Conservation (phyloP, 2,329 filamentous ascomycete genomes). For the Curvularia lunata region DNA sequence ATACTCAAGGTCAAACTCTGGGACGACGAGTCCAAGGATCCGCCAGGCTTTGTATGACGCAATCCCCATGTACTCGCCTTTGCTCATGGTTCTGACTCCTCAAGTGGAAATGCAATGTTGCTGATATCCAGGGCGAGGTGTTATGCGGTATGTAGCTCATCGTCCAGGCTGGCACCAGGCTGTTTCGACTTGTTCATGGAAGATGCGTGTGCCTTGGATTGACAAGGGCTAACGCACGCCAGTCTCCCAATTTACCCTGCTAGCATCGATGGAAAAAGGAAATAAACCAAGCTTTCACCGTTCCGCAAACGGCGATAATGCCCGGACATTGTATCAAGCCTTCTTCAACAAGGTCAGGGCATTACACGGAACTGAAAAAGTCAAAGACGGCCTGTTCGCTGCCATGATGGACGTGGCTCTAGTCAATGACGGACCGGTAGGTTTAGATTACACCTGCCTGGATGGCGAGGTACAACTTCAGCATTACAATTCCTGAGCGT, state of each 20-base stretch:
- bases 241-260: conserved; percentile 97
- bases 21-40: conserved; percentile 76
- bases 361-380: conserved; percentile 73
- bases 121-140: conserved; percentile 87
- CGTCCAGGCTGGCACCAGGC: neutral
- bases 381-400: conserved; percentile 96
- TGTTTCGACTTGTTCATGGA: neutral
- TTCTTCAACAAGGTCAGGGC: conserved; percentile 80
- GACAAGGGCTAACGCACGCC: conserved; percentile 21
- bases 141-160: conserved; percentile 75
- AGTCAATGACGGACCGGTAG: conserved; percentile 82
- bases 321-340: conserved; percentile 79
- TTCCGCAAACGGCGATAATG: conserved; percentile 78
- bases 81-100: conserved; percentile 16
- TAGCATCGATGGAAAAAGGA: conserved; percentile 93
- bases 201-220: conserved; percentile 1
- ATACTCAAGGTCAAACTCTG: conserved; percentile 89
- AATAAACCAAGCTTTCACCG: conserved; percentile 95
- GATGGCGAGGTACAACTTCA: conserved; percentile 61
- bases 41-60: conserved; percentile 60
- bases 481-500: conserved; percentile 12
- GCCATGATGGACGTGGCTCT: conserved; percentile 98
- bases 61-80: neutral
- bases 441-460: conserved; percentile 64
- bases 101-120: conserved; percentile 89